These are phyloP conservation scores for Starmerella ratchasimensis DNA, from an alignment of 805 yeast species.

Conservation along the genomic window DNA sequence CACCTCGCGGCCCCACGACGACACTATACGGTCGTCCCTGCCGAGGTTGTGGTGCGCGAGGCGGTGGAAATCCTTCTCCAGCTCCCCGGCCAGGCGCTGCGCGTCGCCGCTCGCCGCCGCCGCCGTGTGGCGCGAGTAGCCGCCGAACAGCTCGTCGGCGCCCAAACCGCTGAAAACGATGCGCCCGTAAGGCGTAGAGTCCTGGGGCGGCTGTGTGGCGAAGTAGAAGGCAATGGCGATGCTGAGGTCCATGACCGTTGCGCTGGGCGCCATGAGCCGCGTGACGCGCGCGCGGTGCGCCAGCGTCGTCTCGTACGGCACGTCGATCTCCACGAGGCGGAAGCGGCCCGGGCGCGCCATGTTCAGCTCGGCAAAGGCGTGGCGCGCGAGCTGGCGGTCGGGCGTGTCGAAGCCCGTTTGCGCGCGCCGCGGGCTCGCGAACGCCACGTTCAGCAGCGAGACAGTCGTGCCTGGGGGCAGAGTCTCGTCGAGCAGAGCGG, in stretches of 20 bases:
- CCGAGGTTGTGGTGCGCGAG: constrained; percentile 72
- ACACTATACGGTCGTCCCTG: constrained; percentile 80
- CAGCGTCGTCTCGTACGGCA: constrained; percentile 54
- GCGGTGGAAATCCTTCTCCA: constrained; percentile 55
- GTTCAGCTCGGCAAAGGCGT: constrained; percentile 44
- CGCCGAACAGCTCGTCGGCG: constrained; percentile 94
- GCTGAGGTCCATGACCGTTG: constrained; percentile 89
- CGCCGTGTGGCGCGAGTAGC: constrained; percentile 68
- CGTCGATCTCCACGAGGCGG: constrained; percentile 54
- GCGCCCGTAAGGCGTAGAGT: constrained; percentile 23
- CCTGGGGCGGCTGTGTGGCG: constrained; percentile 37
- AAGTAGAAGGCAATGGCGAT: constrained; percentile 92
- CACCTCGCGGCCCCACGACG: constrained; percentile 78
- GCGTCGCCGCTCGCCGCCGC: constrained; percentile 26
- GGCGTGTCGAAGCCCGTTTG: constrained; percentile 52
- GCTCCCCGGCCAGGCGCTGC: constrained; percentile 39
- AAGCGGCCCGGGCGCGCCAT: constrained; percentile 23
- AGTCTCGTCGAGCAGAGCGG: constrained; percentile 29
- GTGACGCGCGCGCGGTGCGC: constrained; percentile 38
- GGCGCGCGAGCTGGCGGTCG: constrained; percentile 62
- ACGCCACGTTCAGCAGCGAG: constrained; percentile 84
- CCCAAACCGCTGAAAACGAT: constrained; percentile 88
- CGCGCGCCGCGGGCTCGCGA: constrained; percentile 78
- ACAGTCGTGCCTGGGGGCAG: constrained; percentile 27
- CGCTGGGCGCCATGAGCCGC: constrained; percentile 63